Evolutionary conservation across 768 basidiomycete genomes (phyloP).

Genomic region (Suillus plorans): DNA sequence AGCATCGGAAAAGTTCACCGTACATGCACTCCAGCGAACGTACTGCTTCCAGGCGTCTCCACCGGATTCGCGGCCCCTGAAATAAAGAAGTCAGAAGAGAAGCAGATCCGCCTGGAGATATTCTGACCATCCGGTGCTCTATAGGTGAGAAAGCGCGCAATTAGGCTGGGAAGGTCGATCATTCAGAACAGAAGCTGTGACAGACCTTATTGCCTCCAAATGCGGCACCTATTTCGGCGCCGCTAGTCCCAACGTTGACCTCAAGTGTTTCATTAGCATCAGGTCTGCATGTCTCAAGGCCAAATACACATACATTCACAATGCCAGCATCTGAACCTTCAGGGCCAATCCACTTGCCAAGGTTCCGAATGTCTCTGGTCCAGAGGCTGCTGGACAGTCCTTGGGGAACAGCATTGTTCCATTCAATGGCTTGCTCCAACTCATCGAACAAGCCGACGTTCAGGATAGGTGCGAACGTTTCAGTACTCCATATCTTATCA

Average conservation of each 20-base stretch:
- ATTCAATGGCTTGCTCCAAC: constrained; percentile 81
- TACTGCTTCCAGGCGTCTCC: constrained; percentile 99
- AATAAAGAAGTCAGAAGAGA: constrained; percentile 21
- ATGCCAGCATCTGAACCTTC: constrained; percentile 89
- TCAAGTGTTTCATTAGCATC: constrained; percentile 19
- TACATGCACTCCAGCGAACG: constrained; percentile 89
- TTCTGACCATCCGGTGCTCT: constrained; percentile 80
- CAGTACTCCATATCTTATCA: constrained; percentile 70
- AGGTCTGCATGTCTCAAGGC: constrained; percentile 5
- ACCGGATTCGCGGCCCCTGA: constrained; percentile 92
- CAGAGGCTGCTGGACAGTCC: constrained; percentile 91
- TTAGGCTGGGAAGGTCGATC: constrained; percentile 17
- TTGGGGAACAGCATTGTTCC: constrained; percentile 90
- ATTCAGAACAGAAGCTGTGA: constrained; percentile 14
- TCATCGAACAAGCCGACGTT: constrained; percentile 86
- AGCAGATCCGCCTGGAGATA: constrained; percentile 24
- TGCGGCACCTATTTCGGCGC: constrained; percentile 78
- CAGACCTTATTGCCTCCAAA: constrained; percentile 92
- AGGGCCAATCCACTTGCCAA: constrained; percentile 93
- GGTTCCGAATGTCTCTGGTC: constrained; percentile 79
- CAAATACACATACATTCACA: constrained; percentile 66
- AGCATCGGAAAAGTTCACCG: constrained; percentile 89
- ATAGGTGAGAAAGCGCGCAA: constrained; percentile 15
- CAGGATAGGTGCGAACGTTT: constrained; percentile 88
- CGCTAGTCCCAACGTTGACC: constrained; percentile 69